Evolutionary conservation across 495 filamentous ascomycete genomes (phyloP).

Genomic region (Sporormia fimetaria): DNA sequence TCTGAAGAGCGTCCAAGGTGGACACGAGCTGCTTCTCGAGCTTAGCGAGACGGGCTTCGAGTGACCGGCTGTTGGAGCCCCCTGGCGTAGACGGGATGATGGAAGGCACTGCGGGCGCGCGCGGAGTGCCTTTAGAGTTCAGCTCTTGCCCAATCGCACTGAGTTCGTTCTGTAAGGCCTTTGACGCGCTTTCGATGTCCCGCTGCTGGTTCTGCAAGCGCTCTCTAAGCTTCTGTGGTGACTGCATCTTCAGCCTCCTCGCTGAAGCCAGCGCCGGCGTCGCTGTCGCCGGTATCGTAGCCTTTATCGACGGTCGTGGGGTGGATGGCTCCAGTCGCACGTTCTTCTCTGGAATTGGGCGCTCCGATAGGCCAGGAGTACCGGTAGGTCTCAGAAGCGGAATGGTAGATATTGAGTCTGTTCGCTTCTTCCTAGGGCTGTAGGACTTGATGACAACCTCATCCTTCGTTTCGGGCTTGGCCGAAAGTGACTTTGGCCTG

Average conservation of each 20-base stretch:
- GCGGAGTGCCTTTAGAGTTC: constrained; percentile 41
- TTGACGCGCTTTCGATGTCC: constrained; percentile 55
- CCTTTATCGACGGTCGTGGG: constrained; percentile 14
- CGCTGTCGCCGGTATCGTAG: background rate
- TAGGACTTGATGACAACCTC: constrained; percentile 33
- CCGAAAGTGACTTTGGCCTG: constrained; percentile 8
- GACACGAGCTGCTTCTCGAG: constrained; percentile 56
- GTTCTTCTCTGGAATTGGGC: constrained; percentile 36
- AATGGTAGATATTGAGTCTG: constrained; percentile 42
- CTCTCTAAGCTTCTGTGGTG: constrained; percentile 84
- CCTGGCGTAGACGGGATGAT: constrained; percentile 12
- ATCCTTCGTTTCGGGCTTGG: constrained; percentile 5
- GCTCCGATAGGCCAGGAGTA: constrained; percentile 41
- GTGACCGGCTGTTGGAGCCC: constrained; percentile 35
- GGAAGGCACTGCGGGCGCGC: constrained; percentile 24
- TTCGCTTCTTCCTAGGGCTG: constrained; percentile 37
- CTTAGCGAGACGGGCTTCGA: constrained; percentile 45
- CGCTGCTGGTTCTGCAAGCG: constrained; percentile 72
- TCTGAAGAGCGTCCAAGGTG: constrained; percentile 48
- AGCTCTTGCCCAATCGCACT: constrained; percentile 76
- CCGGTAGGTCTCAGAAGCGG: constrained; percentile 33
- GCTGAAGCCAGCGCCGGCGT: constrained; percentile 1
- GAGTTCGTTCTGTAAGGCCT: constrained; percentile 62
- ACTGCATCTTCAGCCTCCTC: constrained; percentile 69
- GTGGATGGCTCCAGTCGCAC: constrained; percentile 21